phyloP scores from a whole-genome alignment of 257 asterid genomes.

The Avicennia marina region DNA sequence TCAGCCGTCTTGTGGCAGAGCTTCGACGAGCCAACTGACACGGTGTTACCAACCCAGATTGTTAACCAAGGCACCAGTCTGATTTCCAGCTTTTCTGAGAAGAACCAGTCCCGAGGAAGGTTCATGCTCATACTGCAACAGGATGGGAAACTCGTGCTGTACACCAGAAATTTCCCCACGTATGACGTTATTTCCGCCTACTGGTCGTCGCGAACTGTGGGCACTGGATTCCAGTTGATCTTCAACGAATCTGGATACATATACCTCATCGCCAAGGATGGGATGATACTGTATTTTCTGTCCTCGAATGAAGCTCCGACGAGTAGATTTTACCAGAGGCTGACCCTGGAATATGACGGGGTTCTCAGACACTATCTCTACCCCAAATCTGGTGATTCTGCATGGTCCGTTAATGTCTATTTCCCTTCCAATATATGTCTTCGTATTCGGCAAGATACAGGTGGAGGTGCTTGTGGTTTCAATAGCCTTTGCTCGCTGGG shows the following conservation, averaged over 20 bases:
- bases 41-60: conserved; percentile 23
- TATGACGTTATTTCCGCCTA: neutral
- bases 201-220: neutral
- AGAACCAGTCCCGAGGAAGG: conserved; percentile 17
- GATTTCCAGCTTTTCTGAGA: conserved; percentile 16
- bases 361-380: conserved; percentile 25
- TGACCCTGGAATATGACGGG: conserved; percentile 29
- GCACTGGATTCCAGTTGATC: conserved; percentile 18
- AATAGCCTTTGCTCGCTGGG: conserved; percentile 14
- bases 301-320: conserved; percentile 4
- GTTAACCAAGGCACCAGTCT: neutral
- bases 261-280: conserved; percentile 15
- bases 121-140: conserved; percentile 14
- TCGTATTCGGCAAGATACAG: neutral
- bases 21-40: conserved; percentile 27
- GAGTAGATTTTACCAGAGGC: conserved; percentile 13
- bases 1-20: conserved; percentile 27
- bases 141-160: conserved; percentile 27
- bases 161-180: conserved; percentile 20
- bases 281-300: neutral
- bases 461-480: conserved; percentile 41
- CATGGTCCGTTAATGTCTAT: conserved; percentile 23
- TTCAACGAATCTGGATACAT: conserved; percentile 32
- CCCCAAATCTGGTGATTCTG: conserved; percentile 16
- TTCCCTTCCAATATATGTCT: conserved; percentile 34